A percentile compares a stretch with the other conserved stretches of the same genome.
Conservation (phyloP, 2,329 filamentous ascomycete genomes). For the Aschersonia sp. region DNA sequence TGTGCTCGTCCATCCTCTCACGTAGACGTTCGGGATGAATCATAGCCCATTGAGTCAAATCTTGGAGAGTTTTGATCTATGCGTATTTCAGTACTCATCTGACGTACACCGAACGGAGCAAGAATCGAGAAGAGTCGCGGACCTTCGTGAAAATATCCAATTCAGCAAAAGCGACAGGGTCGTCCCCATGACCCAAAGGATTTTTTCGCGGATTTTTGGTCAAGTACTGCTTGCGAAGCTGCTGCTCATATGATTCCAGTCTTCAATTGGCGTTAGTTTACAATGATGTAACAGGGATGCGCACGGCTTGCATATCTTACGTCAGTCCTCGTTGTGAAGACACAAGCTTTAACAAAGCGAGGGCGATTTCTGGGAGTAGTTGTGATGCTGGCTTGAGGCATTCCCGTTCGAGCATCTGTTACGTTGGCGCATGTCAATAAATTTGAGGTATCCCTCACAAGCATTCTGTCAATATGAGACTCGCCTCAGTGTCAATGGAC, state of each 20-base stretch:
- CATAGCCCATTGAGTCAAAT: slow-evolving; percentile 81
- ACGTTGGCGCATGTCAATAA: neutral
- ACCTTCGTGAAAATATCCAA: slow-evolving; percentile 76
- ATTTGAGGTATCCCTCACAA: neutral
- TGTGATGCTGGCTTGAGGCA: slow-evolving; percentile 69
- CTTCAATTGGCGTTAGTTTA: slow-evolving; percentile 27
- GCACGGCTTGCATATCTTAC: slow-evolving; percentile 35
- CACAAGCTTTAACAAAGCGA: slow-evolving; percentile 79
- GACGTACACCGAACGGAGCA: neutral
- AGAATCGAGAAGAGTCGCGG: slow-evolving; percentile 4
- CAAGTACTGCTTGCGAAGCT: slow-evolving; percentile 75
- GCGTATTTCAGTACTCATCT: neutral
- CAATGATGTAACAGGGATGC: neutral
- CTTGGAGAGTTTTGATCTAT: slow-evolving; percentile 65
- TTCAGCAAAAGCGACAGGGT: slow-evolving; percentile 58
- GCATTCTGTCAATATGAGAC: slow-evolving; percentile 3
- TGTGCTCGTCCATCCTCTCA: slow-evolving; percentile 71
- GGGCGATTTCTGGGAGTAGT: slow-evolving; percentile 64
- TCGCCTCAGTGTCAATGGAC: slow-evolving; percentile 78
- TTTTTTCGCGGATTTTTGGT: slow-evolving; percentile 68
- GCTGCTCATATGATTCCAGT: slow-evolving; percentile 80
- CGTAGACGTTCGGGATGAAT: slow-evolving; percentile 75
- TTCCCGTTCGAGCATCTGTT: slow-evolving; percentile 73
- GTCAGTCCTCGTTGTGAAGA: slow-evolving; percentile 87
- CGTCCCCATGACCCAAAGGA: slow-evolving; percentile 69